Percentiles rank a stretch among this genome's conserved stretches.
Evolutionary conservation across 1,284 basidiomycete genomes (phyloP).

Genomic region (Ceratobasidium sp.): DNA sequence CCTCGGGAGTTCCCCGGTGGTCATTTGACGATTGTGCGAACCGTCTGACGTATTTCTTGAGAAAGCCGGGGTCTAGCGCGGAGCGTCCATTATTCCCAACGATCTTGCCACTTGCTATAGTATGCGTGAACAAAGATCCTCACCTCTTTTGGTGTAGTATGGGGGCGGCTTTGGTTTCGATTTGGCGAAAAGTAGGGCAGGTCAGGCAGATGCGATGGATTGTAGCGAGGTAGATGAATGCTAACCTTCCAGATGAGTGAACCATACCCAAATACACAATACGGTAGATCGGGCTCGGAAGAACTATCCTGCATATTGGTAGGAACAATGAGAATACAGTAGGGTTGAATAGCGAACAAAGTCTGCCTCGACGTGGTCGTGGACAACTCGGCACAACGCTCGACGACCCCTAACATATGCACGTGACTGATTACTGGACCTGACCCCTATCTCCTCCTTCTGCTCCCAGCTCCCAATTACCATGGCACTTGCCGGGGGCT

Average conservation of each 20-base stretch:
- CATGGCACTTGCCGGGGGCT: conserved; percentile 36
- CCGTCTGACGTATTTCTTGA: conserved; percentile 85
- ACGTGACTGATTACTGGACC: conserved; percentile 18
- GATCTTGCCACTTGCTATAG: conserved; percentile 19
- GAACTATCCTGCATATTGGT: conserved; percentile 21
- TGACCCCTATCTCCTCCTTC: conserved; percentile 37
- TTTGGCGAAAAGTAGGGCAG: conserved; percentile 17
- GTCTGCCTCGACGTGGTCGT: no score
- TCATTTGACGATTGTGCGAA: conserved; percentile 91
- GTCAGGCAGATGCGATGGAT: conserved; percentile 34
- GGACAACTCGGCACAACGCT: no score
- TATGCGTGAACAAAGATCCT: conserved; percentile 4
- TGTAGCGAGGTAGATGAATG: conserved; percentile 20
- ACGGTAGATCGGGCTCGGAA: conserved; percentile 50
- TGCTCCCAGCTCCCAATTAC: background rate
- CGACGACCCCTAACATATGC: background rate
- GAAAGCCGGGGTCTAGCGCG: conserved; percentile 72
- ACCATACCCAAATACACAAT: conserved; percentile 82
- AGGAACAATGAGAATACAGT: conserved; percentile 21
- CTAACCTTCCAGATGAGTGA: conserved; percentile 82
- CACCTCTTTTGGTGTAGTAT: conserved; percentile 29
- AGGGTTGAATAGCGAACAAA: conserved; percentile 21
- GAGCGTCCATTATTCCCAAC: conserved; percentile 21
- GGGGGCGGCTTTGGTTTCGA: conserved; percentile 33
- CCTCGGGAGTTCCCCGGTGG: conserved; percentile 84